phyloP scores from a whole-genome alignment of 495 filamentous ascomycete genomes.

The Wilcoxina mikolae region DNA sequence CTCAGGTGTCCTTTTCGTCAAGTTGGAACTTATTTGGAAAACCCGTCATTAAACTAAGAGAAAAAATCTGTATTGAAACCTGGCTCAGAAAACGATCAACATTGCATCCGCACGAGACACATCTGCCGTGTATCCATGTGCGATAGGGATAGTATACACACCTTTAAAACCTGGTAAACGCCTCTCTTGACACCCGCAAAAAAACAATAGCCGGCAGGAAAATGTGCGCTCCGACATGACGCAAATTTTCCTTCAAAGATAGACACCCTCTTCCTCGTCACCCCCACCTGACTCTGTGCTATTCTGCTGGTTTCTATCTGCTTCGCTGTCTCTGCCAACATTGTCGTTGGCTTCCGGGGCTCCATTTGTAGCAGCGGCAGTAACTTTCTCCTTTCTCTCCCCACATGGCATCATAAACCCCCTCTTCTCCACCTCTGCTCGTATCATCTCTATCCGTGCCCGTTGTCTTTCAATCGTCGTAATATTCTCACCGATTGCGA shows the following conservation, averaged over 20 bases:
- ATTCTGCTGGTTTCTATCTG: constrained; percentile 7
- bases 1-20: too few species aligned
- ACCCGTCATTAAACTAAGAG: too few species aligned
- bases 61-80: neutral
- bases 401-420: constrained; percentile 44
- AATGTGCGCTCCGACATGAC: neutral
- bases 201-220: neutral
- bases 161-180: neutral
- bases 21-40: too few species aligned
- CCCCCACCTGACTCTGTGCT: constrained; percentile 13
- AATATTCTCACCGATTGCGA: constrained; percentile 45
- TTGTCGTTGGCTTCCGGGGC: neutral
- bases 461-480: constrained; percentile 44
- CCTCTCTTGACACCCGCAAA: neutral
- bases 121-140: neutral
- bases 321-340: constrained; percentile 12
- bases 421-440: constrained; percentile 46
- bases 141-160: neutral
- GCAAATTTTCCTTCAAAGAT: constrained; percentile 32
- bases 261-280: constrained; percentile 35
- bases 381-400: constrained; percentile 8
- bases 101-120: neutral
- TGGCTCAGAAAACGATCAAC: neutral
- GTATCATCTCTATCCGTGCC: constrained; percentile 42
- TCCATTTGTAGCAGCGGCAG: constrained; percentile 9